phyloP scores from a whole-genome alignment of 129 eudicot genomes.

The Artemisia tridentata region DNA sequence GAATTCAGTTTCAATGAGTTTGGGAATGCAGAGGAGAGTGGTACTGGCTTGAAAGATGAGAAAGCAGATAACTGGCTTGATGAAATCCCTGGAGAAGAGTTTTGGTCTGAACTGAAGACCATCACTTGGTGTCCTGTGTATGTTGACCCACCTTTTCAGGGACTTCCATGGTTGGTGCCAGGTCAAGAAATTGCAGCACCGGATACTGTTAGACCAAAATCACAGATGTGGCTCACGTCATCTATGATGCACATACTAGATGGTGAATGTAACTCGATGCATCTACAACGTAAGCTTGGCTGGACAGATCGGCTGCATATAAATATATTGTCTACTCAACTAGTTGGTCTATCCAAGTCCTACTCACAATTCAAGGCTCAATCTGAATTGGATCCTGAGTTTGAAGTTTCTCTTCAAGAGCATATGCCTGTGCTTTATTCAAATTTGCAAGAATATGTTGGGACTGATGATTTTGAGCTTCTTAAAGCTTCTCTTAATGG shows the following conservation, averaged over 20 bases:
- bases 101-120: conserved; percentile 75
- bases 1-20: conserved; percentile 29
- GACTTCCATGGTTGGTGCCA: conserved; percentile 81
- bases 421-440: conserved; percentile 61
- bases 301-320: conserved; percentile 68
- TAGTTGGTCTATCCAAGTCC: conserved; percentile 59
- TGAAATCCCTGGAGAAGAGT: conserved; percentile 59
- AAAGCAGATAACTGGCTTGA: conserved; percentile 40
- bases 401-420: conserved; percentile 64
- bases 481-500: conserved; percentile 64
- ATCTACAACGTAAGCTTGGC: conserved; percentile 69
- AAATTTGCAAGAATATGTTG: conserved; percentile 62
- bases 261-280: conserved; percentile 61
- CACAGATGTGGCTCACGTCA: conserved; percentile 89
- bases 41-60: conserved; percentile 25
- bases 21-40: conserved; percentile 16
- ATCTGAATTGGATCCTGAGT: conserved; percentile 35
- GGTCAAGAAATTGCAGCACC: conserved; percentile 69
- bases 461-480: conserved; percentile 45
- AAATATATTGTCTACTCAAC: conserved; percentile 57
- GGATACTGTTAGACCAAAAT: conserved; percentile 61
- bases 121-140: conserved; percentile 89
- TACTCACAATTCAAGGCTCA: conserved; percentile 50
- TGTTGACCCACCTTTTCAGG: conserved; percentile 70
- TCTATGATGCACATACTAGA: conserved; percentile 75